Base-by-base conservation (phyloP, 164 flowering plant species). In the Liquidambar formosana region DNA sequence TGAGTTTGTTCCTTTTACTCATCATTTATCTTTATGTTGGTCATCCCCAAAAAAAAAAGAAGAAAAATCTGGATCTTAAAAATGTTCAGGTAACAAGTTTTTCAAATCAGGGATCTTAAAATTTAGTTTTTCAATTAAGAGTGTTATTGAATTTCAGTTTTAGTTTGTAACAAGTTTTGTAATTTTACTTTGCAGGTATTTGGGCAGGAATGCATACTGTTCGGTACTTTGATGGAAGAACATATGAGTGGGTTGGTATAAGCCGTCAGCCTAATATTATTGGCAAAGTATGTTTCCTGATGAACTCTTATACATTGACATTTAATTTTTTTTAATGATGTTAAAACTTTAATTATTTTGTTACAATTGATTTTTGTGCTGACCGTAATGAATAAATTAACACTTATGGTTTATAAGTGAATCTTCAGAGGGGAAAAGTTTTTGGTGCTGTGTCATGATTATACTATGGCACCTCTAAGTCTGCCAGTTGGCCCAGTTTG, bases 131-230 rank as follows among this genome's bases (percentile, higher is more conserved):
- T 3, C 59, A 13, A 38, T 14, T 51, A 49, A 22, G 18, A 27
- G 10, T 41, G n/a, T 19, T 44, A n/a, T 44, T 65, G 15, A 45
- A 21, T 21, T 54, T 41, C 43, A 15, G 44, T 56, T n/a, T 33
- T n/a, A 27, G 41, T 10, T 45, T 22, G 33, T 65, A 53, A 68
- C 46, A 67, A 23, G 72, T 57, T 27, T 10, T 25, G 6, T 72
- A 65, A 51, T 44, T 77, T 63, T 38, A 18, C 1, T 53, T 26
- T 82, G 70, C 80, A 92, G 99, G 99, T 61, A 96, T 96, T 46
- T 96, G 98, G 99, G 97, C 98, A 8, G 99, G 98, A 83, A 96
- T 96, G 99, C 89, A 83, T 66, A 92, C 97, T 41, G 99, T 96
- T 26, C 76, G 97, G 65, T 90, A 96, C 77, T 96, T 96, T 64